Evolutionary conservation across 768 basidiomycete species (phyloP), one percentile per base, ranked within the genome.

Genomic region (Hysterangium stoloniferum): DNA sequence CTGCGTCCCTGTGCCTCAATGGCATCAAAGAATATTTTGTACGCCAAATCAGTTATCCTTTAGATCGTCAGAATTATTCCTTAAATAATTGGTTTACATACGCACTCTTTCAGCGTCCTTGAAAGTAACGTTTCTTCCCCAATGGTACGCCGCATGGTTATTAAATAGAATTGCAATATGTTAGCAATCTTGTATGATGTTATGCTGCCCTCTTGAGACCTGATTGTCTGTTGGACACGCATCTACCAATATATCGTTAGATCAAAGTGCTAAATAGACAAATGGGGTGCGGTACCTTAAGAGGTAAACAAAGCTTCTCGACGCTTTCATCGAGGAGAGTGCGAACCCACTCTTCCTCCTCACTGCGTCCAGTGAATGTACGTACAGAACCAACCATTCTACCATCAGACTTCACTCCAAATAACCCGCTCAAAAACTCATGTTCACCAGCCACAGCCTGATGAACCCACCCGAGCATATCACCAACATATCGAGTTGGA

Each of bases 381-480:
- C 84, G 67, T 25, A 81, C 73, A 54, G 82, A 77, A 53, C 95
- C 78, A 52, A 93, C 81, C 91, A 93, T 84, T 61, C 84, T 67
- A 1, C 70, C 71, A 48, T 81, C 78, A 33, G 69, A 72, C 45
- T 73, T 76, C 44, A 92, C 59, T 5, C 78, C 85, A 55, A 98
- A 97, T 22, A 98, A 65, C 29, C 80, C 74, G 60, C 97, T 93
- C 19, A 99, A 74, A 59, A 94, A 93, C 67, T 98, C 96, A 37
- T 84, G 84, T 61, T 99, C 96, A 1, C 87, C 87, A 0, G 96
- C 96, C 54, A 96, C 91, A 0, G 86, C 79, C 55, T 98, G 95
- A 66, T 99, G 95, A 1, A 97, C 83, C 95, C 95, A 97, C 0
- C 94, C 95, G 6, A 98, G 80, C 89, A 98, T 98, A 66, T 98